phyloP scores from a whole-genome alignment of 169 alveolate species.

The Miamiensis avidus region DNA sequence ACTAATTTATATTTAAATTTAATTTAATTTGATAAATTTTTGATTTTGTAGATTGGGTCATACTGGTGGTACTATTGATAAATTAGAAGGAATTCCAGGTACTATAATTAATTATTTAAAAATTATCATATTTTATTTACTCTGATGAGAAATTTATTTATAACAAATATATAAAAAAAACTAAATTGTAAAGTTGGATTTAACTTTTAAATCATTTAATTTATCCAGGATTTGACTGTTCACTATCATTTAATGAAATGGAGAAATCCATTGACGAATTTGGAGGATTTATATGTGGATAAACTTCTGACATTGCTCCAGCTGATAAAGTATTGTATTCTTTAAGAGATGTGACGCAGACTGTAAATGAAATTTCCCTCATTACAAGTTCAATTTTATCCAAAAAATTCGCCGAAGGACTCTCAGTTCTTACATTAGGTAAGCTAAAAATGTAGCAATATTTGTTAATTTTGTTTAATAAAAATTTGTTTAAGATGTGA shows the following conservation, averaged over 20 bases:
- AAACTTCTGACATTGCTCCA: slow-evolving; percentile 53
- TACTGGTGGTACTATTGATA: slow-evolving; percentile 58
- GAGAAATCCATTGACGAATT: slow-evolving; percentile 30
- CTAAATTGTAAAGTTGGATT: too few species aligned
- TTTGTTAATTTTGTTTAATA: too few species aligned
- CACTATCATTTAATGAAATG: slow-evolving; percentile 40
- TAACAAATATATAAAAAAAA: too few species aligned
- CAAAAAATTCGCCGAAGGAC: slow-evolving; percentile 49
- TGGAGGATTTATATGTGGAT: slow-evolving; percentile 45
- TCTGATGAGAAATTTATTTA: background rate
- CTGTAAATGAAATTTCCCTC: slow-evolving; percentile 52
- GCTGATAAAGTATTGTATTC: slow-evolving; percentile 55
- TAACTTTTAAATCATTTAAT: background rate
- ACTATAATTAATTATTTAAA: slow-evolving; percentile 9
- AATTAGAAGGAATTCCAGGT: slow-evolving; percentile 51
- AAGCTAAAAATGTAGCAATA: background rate
- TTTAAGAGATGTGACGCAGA: slow-evolving; percentile 57
- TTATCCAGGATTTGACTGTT: background rate
- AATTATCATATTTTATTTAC: too few species aligned
- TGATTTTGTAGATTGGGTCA: too few species aligned
- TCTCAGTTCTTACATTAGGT: slow-evolving; percentile 24
- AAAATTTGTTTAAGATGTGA: slow-evolving; percentile 33
- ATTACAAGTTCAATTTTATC: slow-evolving; percentile 54
- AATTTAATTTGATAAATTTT: too few species aligned
- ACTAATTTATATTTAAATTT: too few species aligned